phyloP scores from a whole-genome alignment of 495 filamentous ascomycete species.

The Aspergillus egyptiacus region DNA sequence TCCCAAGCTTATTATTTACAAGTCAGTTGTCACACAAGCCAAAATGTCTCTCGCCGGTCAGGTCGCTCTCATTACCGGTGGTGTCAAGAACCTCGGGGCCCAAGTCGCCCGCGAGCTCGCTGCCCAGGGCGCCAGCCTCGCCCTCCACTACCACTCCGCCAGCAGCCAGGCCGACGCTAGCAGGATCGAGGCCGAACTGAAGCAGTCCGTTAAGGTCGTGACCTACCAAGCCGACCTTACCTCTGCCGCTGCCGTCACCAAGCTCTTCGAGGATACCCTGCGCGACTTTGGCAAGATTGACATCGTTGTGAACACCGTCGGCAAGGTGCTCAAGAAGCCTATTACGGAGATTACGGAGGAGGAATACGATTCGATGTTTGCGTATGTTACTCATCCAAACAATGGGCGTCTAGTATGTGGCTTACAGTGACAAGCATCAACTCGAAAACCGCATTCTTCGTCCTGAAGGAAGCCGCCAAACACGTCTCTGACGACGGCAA shows the following conservation, averaged over 20 bases:
- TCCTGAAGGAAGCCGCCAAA: slow-evolving; percentile 28
- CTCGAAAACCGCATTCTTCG: slow-evolving; percentile 35
- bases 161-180: slow-evolving; percentile 22
- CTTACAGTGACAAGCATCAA: slow-evolving; percentile 22
- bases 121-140: slow-evolving; percentile 24
- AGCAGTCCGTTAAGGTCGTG: slow-evolving; percentile 21
- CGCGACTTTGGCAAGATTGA: slow-evolving; percentile 40
- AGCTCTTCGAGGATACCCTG: slow-evolving; percentile 26
- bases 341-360: slow-evolving; percentile 45
- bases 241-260: slow-evolving; percentile 24
- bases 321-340: slow-evolving; percentile 41
- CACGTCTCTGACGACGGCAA: slow-evolving; percentile 32
- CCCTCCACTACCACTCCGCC: slow-evolving; percentile 31
- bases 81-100: slow-evolving; percentile 34
- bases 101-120: slow-evolving; percentile 26
- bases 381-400: too few relatives aligned
- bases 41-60: slow-evolving; percentile 39
- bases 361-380: slow-evolving; percentile 45
- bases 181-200: slow-evolving; percentile 24
- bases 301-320: slow-evolving; percentile 51
- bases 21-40: background rate
- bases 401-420: background rate
- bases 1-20: too few relatives aligned
- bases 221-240: slow-evolving; percentile 32
- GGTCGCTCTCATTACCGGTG: slow-evolving; percentile 44